These are phyloP conservation scores for Alnus rubra DNA, from an alignment of 306 rosid species.

Conservation along the genomic window DNA sequence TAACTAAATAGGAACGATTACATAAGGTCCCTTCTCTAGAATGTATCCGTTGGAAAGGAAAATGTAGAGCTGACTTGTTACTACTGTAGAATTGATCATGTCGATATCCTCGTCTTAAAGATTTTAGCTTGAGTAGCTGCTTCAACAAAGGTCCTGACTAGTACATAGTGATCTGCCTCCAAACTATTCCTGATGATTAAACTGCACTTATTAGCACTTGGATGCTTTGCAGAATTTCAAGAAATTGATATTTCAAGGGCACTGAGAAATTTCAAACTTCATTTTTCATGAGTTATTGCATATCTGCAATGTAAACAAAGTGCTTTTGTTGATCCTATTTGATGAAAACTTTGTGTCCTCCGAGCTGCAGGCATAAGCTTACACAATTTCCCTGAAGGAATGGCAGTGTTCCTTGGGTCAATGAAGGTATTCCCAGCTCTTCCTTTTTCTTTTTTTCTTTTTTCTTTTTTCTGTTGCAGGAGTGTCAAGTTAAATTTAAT, in stretches of 20 bases:
- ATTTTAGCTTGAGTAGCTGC: background rate
- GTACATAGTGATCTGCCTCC: no score
- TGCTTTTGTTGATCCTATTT: background rate
- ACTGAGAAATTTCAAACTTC: conserved; percentile 16
- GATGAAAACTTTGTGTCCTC: background rate
- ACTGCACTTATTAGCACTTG: background rate
- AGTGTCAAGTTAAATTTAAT: conserved; percentile 12
- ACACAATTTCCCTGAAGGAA: conserved; percentile 98
- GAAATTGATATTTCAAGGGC: conserved; percentile 10
- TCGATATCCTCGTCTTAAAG: background rate
- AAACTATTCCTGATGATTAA: background rate
- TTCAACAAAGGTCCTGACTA: background rate
- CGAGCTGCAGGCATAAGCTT: conserved; percentile 84
- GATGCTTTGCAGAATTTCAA: conserved; percentile 8
- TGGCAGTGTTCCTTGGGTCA: conserved; percentile 99
- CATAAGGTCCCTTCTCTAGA: background rate
- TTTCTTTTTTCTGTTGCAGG: background rate
- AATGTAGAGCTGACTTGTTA: background rate
- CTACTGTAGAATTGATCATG: background rate
- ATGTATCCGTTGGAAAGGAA: background rate
- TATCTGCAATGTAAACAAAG: background rate
- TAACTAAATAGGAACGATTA: no score
- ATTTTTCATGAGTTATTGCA: conserved; percentile 5
- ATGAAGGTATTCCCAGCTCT: conserved; percentile 59
- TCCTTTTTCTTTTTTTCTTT: background rate